phyloP scores from a whole-genome alignment of 495 filamentous ascomycete genomes.

The Hypoxylon trugodes region DNA sequence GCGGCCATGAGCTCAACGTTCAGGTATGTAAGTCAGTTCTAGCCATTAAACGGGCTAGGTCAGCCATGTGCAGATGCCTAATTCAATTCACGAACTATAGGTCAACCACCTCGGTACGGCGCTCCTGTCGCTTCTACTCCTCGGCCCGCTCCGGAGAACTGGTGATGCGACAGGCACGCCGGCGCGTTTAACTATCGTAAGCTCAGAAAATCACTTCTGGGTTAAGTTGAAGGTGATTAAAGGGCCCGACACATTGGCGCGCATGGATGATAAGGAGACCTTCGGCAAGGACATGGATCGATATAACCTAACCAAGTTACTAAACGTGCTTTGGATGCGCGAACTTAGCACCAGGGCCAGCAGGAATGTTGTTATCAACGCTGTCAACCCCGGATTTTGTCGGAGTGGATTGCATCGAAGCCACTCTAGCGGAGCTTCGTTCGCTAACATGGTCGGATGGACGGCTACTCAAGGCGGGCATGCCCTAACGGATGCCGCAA shows the following conservation, averaged over 20 bases:
- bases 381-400: constrained; percentile 35
- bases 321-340: constrained; percentile 35
- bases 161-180: constrained; percentile 1
- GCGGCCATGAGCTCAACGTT: constrained; percentile 21
- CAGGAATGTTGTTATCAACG: constrained; percentile 24
- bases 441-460: constrained; percentile 26
- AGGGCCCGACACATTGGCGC: constrained; percentile 2
- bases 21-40: constrained; percentile 26
- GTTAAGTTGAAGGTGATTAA: constrained; percentile 12
- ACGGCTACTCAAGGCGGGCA: constrained; percentile 23
- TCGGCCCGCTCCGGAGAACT: constrained; percentile 19
- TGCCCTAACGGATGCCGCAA: constrained; percentile 26
- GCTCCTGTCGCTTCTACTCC: constrained; percentile 23
- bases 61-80: too few relatives aligned
- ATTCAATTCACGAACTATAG: too few relatives aligned
- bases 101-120: constrained; percentile 31
- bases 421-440: constrained; percentile 13
- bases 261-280: neutral
- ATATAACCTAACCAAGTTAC: constrained; percentile 26
- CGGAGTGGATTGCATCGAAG: constrained; percentile 23
- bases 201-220: constrained; percentile 27
- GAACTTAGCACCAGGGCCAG: constrained; percentile 11
- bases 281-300: constrained; percentile 28
- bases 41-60: too few relatives aligned
- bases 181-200: constrained; percentile 21